A percentile compares a stretch with the other conserved stretches of the same genome.
These are phyloP conservation scores for Syzygium syzygioides DNA, from an alignment of 441 rosid genomes.

Conservation along the genomic window DNA sequence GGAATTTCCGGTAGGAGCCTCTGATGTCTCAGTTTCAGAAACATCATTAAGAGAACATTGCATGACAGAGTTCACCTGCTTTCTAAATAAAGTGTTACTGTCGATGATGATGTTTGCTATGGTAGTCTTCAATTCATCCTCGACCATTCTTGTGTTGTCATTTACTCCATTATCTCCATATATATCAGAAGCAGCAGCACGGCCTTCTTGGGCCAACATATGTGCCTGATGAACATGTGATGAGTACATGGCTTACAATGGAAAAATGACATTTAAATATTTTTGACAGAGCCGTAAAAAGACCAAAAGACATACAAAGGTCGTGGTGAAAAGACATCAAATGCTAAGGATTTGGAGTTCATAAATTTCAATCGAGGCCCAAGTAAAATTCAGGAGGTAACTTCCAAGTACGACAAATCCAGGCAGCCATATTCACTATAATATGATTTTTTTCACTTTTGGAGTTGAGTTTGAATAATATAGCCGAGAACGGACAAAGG, in stretches of 20 bases:
- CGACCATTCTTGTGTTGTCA: neutral
- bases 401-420: neutral
- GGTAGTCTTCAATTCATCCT: neutral
- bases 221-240: constrained; percentile 7
- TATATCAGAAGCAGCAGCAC: neutral
- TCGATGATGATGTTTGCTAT: constrained; percentile 1
- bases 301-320: neutral
- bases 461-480: neutral
- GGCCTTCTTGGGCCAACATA: constrained; percentile 9
- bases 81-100: neutral
- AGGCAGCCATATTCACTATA: neutral
- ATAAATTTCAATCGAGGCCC: neutral
- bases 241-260: neutral
- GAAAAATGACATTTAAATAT: neutral
- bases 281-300: neutral
- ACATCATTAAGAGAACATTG: neutral
- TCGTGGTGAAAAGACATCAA: neutral
- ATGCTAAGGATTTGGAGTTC: neutral
- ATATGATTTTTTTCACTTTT: neutral
- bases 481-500: neutral
- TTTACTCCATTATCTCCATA: neutral
- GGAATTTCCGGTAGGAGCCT: neutral
- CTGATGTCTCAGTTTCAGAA: neutral
- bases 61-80: constrained; percentile 1
- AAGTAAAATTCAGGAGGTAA: neutral